phyloP scores from a whole-genome alignment of 1,139 yeast genomes.

The Debaryomyces robertsiae region DNA sequence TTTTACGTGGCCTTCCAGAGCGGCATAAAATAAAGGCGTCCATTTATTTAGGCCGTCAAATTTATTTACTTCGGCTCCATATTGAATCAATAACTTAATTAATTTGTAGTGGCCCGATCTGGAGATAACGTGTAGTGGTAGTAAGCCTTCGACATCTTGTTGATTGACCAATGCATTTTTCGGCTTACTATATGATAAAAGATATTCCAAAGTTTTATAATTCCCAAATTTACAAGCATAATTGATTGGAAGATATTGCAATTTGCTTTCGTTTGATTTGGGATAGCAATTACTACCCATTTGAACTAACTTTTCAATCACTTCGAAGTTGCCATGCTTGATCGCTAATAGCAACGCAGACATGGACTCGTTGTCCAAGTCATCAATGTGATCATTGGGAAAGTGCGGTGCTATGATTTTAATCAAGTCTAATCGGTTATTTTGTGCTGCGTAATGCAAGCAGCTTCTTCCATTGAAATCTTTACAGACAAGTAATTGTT shows the following conservation, averaged over 20 bases:
- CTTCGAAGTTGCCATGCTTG: conserved; percentile 62
- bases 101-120: conserved; percentile 76
- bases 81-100: conserved; percentile 64
- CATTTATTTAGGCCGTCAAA: conserved; percentile 85
- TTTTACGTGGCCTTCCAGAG: conserved; percentile 76
- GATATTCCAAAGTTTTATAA: conserved; percentile 64
- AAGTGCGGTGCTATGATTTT: conserved; percentile 43
- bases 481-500: conserved; percentile 36
- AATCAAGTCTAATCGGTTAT: conserved; percentile 60
- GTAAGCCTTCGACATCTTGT: conserved; percentile 84
- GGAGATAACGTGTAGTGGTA: conserved; percentile 87
- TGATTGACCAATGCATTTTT: conserved; percentile 40
- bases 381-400: conserved; percentile 46
- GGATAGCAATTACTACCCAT: conserved; percentile 64
- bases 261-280: conserved; percentile 46
- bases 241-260: conserved; percentile 78
- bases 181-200: conserved; percentile 41
- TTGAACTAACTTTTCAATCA: conserved; percentile 44
- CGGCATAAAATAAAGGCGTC: conserved; percentile 93
- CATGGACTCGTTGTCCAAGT: conserved; percentile 70
- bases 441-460: conserved; percentile 83
- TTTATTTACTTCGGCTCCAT: conserved; percentile 80
- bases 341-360: conserved; percentile 83
- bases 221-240: conserved; percentile 90
- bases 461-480: conserved; percentile 83